Percentiles rank a stretch among this genome's conserved stretches.
Evolutionary conservation across 306 rosid species (phyloP).

Genomic region (Ormosia semicastrata): DNA sequence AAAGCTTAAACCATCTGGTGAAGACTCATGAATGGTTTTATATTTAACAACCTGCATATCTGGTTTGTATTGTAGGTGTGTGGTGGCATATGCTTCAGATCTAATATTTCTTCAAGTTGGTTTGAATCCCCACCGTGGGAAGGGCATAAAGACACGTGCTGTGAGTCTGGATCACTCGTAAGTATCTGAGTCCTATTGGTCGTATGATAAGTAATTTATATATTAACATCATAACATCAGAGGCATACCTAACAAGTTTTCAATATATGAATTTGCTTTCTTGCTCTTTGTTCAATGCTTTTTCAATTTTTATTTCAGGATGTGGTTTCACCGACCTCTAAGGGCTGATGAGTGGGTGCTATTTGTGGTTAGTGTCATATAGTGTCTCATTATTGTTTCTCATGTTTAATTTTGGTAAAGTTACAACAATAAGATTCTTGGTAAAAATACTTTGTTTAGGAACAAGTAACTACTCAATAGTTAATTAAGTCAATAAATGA

Average conservation of each 20-base stretch:
- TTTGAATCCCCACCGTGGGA: conserved; percentile 77
- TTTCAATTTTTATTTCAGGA: conserved; percentile 44
- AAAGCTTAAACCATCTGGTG: not conserved
- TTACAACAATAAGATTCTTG: not conserved
- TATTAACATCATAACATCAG: conserved; percentile 3
- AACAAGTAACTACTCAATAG: conserved; percentile 11
- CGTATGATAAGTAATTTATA: conserved; percentile 4
- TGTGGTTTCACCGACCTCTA: conserved; percentile 88
- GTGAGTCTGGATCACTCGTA: conserved; percentile 96
- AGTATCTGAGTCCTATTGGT: conserved; percentile 37
- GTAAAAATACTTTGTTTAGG: not conserved
- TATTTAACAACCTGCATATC: not conserved
- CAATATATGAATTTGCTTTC: not conserved
- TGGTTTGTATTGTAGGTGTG: conserved; percentile 67
- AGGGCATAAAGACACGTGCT: conserved; percentile 57
- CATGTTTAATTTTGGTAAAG: not conserved
- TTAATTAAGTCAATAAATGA: not conserved
- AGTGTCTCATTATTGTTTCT: not conserved
- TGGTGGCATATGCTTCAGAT: conserved; percentile 90
- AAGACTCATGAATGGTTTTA: not conserved
- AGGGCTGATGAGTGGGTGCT: conserved; percentile 94
- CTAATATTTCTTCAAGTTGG: conserved; percentile 69
- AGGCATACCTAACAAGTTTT: not conserved
- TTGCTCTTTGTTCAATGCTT: not conserved
- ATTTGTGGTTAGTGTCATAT: conserved; percentile 60